Conservation (phyloP, 2,329 filamentous ascomycete species). For the Fusarium clavum region DNA sequence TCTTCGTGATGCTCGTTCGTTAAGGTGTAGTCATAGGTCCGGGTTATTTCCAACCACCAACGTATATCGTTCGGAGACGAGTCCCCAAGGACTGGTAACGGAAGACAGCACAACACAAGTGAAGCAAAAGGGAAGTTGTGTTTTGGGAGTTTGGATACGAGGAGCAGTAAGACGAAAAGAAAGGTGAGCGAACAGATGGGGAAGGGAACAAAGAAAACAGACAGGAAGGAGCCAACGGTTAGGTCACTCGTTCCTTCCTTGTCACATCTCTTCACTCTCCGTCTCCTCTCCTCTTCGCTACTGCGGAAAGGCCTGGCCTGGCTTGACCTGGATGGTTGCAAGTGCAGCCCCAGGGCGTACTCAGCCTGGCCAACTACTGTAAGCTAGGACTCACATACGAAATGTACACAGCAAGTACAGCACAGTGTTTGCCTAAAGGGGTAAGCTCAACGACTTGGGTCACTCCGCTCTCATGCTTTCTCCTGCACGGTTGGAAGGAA, state of each 20-base stretch:
- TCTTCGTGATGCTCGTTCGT: conserved; percentile 1
- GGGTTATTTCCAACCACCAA: conserved; percentile 1
- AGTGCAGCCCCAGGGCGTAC: conserved; percentile 28
- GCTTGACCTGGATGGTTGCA: conserved; percentile 32
- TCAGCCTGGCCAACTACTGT: conserved; percentile 24
- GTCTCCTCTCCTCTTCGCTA: conserved; percentile 10
- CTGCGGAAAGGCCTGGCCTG: conserved; percentile 36
- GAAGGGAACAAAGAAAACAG: conserved; percentile 35
- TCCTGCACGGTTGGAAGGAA: conserved; percentile 2
- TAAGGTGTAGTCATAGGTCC: not conserved
- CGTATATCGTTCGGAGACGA: conserved; percentile 10
- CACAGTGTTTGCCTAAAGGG: conserved; percentile 21
- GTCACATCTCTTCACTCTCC: conserved; percentile 27
- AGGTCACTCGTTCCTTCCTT: conserved; percentile 2
- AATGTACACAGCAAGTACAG: conserved; percentile 22
- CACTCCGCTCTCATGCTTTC: conserved; percentile 7
- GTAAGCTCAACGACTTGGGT: conserved; percentile 10
- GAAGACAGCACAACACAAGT: conserved; percentile 2
- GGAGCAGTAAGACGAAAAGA: conserved; percentile 13
- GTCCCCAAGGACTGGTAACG: conserved; percentile 22
- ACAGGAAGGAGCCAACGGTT: conserved; percentile 4
- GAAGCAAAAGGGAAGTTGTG: conserved; percentile 4
- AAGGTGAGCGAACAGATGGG: conserved; percentile 5
- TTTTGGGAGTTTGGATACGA: conserved; percentile 1
- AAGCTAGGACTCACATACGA: conserved; percentile 24